These are phyloP conservation scores for Coleophoma eucalyptorum DNA, from an alignment of 2,329 filamentous ascomycete species.

Conservation along the genomic window DNA sequence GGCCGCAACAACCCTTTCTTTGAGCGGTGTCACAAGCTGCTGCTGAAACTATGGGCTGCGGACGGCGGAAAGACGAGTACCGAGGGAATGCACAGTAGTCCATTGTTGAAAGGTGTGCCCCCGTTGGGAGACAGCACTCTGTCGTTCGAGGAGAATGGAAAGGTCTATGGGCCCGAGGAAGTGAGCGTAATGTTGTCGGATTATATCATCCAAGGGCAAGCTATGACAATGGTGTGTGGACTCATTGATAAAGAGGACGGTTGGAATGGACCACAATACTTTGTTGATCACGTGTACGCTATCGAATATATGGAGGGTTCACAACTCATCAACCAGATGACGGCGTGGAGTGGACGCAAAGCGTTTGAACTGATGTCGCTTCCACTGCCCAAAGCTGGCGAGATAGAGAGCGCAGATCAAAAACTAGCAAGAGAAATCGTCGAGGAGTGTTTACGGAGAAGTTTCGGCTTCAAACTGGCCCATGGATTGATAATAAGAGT, in stretches of 20 bases:
- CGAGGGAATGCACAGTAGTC: slow-evolving; percentile 44
- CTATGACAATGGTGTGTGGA: slow-evolving; percentile 45
- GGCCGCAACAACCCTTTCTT: slow-evolving; percentile 42
- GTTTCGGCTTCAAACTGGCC: slow-evolving; percentile 52
- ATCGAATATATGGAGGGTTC: slow-evolving; percentile 46
- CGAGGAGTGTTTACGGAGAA: slow-evolving; percentile 42
- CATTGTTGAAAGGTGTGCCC: slow-evolving; percentile 40
- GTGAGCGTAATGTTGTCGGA: slow-evolving; percentile 43
- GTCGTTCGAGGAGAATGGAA: slow-evolving; percentile 26
- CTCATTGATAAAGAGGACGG: slow-evolving; percentile 43
- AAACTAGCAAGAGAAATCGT: slow-evolving; percentile 44
- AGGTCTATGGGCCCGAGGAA: slow-evolving; percentile 32
- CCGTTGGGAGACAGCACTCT: slow-evolving; percentile 26
- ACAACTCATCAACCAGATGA: slow-evolving; percentile 49
- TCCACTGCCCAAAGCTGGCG: slow-evolving; percentile 30
- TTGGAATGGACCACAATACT: slow-evolving; percentile 52
- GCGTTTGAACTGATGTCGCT: slow-evolving; percentile 48
- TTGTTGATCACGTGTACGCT: slow-evolving; percentile 42
- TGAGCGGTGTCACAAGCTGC: slow-evolving; percentile 40
- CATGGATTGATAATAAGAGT: slow-evolving; percentile 49
- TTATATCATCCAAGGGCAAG: slow-evolving; percentile 55
- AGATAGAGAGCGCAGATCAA: slow-evolving; percentile 41
- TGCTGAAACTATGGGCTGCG: slow-evolving; percentile 47
- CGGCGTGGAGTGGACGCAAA: slow-evolving; percentile 43
- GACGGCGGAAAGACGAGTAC: slow-evolving; percentile 42